phyloP scores from a whole-genome alignment of 202 grass and related monocot species.

The Hordeum pubiflorum region DNA sequence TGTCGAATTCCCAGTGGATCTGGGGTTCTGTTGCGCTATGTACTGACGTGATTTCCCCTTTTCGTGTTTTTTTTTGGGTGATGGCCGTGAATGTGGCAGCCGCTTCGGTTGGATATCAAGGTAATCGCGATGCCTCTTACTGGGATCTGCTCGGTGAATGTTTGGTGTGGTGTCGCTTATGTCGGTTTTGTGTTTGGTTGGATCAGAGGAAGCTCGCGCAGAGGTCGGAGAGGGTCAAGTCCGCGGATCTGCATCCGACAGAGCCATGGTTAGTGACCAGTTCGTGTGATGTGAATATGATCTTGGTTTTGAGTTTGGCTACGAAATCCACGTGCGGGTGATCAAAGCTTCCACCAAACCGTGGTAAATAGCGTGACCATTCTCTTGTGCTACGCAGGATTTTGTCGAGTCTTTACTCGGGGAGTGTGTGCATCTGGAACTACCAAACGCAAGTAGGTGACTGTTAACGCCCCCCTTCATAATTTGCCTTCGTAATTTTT shows the following conservation, averaged over 20 bases:
- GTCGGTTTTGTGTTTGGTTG: constrained; percentile 25
- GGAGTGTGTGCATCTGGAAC: constrained; percentile 74
- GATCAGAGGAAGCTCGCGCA: constrained; percentile 77
- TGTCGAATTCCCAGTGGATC: constrained; percentile 34
- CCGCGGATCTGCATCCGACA: constrained; percentile 73
- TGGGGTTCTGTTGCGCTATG: constrained; percentile 11
- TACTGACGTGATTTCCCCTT: constrained; percentile 27
- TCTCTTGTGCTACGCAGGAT: constrained; percentile 45
- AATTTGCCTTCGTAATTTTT: background rate
- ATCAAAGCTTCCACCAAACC: background rate
- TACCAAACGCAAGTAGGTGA: constrained; percentile 62
- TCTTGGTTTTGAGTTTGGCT: background rate
- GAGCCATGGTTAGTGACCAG: constrained; percentile 55
- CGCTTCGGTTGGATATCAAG: constrained; percentile 81
- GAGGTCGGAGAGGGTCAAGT: constrained; percentile 78
- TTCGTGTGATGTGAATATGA: constrained; percentile 11
- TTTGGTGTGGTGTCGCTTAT: background rate
- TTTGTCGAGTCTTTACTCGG: constrained; percentile 63
- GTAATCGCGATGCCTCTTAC: constrained; percentile 16
- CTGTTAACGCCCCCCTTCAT: background rate
- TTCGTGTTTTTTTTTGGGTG: background rate
- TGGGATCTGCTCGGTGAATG: constrained; percentile 24
- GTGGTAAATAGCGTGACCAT: background rate
- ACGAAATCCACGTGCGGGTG: background rate
- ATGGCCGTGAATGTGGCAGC: constrained; percentile 37